Base-by-base conservation (phyloP, 176 grass and related monocot species). In the Eragrostis curvula region DNA sequence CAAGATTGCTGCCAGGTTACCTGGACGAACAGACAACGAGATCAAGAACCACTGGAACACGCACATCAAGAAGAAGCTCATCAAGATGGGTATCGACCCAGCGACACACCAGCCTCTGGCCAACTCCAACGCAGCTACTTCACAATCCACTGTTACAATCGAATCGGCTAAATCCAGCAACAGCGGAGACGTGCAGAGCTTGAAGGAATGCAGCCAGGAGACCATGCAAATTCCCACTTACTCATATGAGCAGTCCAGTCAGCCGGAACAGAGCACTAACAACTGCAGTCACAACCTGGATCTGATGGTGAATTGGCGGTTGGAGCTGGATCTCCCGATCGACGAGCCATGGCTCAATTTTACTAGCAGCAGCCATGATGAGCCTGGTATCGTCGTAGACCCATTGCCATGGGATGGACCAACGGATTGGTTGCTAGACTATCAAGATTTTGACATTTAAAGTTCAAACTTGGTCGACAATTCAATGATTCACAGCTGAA, bases 21-120 rank as follows among this genome's bases (percentile, higher is more conserved):
- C 93, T 5, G 93, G 93, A 17, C 74, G 93, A 71, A 95, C 93
- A 1, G 92, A 94, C 45, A 97, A 97, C 40, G 94, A 97, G 74
- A 97, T 97, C 76, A 97, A 97, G 86, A 97, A 97, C 70, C 86
- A 97, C 68, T 97, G 94, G 94, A 97, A 97, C 74, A 97, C 94
- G 0, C 94, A 97, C 86, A 91, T 97, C 78, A 93, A 91, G 86
- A 89, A 92, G 86, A 97, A 97, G 71, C 94, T 97, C 49, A 8
- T 95, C 68, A 92, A 81, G 68, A 90, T 92, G 87, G 90, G 93
- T 12, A 81, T 95, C 6, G 85, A 95, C 88, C 93, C 93, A 0
- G 79, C 81, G 43, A 95, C 93, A 0, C 93, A 92, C 50, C 57
- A 92, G 68, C 87, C 77, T 71, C 55, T 95, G 41, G 5, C 23